Evolutionary conservation across 441 rosid species (phyloP), one percentile per base, ranked within the genome.

Genomic region (Eruca vesicaria): DNA sequence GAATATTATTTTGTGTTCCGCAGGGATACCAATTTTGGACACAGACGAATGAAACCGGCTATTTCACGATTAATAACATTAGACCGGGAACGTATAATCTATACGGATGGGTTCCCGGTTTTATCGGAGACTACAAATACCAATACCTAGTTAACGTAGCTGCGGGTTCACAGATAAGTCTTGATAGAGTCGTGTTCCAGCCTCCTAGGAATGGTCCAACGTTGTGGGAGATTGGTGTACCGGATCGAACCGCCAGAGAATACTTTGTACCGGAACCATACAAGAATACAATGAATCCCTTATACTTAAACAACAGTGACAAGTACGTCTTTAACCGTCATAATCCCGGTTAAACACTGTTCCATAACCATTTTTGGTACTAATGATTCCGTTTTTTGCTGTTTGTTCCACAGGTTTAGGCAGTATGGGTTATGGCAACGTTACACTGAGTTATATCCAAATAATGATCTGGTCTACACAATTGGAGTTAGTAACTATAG

Each of bases 161-260:
- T 36, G 15, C 69, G 1, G 73, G 76, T 58, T 63, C 75, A 20
- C 2, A 35, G 16, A 74, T 82, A 53, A 71, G 65, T 21, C 61
- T 90, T 12, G 86, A 78, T 12, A 68, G 29, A 43, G 45, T 90
- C 3, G 76, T 73, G 7, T 90, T 72, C 59, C 23, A 64, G 41
- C 86, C 96, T 55, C 93, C 93, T 0, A 86, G 96, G 78, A 81
- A 69, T 9, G 96, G 96, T 41, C 84, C 89, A 10, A 90, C 96
- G 2, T 28, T 87, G 29, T 90, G 96, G 96, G 92, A 88, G 85
- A 90, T 90, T 9, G 96, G 96, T 2, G 59, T 80, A 19, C 87
- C 93, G 3, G 92, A 90, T 29, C 84, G 96, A 29, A 80, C 85
- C 0, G 92, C 92, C 0, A 74, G 75, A 21, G 96, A 90, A 62